These are phyloP conservation scores for Melanomma pulvis-pyrius DNA, from an alignment of 495 filamentous ascomycete genomes.

Conservation along the genomic window DNA sequence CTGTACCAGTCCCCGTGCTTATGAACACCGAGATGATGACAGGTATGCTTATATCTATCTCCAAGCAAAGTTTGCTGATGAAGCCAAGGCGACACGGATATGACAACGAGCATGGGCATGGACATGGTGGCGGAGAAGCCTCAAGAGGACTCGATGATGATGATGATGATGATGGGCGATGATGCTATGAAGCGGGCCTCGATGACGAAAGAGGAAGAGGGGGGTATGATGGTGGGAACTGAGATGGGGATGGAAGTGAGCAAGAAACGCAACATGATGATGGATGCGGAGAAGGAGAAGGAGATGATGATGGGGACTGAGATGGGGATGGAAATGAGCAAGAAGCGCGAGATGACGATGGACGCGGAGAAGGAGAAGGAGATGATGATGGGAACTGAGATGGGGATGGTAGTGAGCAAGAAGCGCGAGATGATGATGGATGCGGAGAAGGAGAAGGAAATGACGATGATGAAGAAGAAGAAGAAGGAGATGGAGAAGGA, in stretches of 20 bases:
- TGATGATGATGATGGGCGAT: too few species aligned
- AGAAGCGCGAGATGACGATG: not conserved
- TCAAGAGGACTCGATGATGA: too few species aligned
- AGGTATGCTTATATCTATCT: not conserved
- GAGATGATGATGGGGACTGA: not conserved
- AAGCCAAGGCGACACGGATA: not conserved
- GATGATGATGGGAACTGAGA: too few species aligned
- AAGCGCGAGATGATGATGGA: not conserved
- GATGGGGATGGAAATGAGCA: not conserved
- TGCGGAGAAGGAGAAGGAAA: too few species aligned
- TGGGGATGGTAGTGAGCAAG: too few species aligned
- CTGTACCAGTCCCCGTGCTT: not conserved
- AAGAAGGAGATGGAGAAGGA: slow-evolving; percentile 2
- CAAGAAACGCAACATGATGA: not conserved
- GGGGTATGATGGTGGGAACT: not conserved
- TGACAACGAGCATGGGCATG: not conserved
- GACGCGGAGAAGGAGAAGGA: too few species aligned
- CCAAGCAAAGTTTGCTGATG: not conserved
- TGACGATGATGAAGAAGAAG: too few species aligned
- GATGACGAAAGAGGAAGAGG: not conserved
- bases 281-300: not conserved
- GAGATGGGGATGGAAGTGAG: not conserved
- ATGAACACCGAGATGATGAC: not conserved
- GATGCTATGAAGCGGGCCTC: too few species aligned
- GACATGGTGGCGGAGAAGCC: too few species aligned